Evolutionary conservation across 768 basidiomycete genomes (phyloP), one percentile per base, ranked within the genome.

Genomic region (Calocera viscosa): DNA sequence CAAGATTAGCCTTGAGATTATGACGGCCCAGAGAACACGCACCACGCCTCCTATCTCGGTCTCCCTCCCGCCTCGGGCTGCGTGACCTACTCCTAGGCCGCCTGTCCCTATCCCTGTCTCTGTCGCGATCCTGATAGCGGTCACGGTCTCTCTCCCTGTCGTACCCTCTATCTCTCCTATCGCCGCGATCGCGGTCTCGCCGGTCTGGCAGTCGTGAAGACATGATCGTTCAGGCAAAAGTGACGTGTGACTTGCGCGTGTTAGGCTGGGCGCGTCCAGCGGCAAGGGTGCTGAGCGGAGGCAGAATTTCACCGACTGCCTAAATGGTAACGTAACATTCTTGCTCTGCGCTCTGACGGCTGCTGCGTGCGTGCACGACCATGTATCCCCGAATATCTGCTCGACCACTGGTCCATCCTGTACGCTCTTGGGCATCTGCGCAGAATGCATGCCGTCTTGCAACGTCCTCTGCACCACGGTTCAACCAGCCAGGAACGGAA

Each of bases 91-190:
- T 60, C 53, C 53, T 60, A 16, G 53, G 53, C 67, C 80, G 76
- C 26, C 82, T 78, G 68, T 82, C 80, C 38, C 77, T 77, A 65
- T 80, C 75, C 63, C 79, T 77, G 67, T 84, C 83, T 30, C 83
- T 81, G 66, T 80, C 73, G 28, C 71, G 71, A 41, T 77, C 72
- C 40, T 77, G 72, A 53, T 76, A 75, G 14, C 53, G 53, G 71
- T 77, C 77, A 34, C 77, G 80, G 68, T 87, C 86, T 83, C 85
- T 84, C 72, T 85, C 86, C 70, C 85, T 76, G 72, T 87, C 86
- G 68, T 83, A 82, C 73, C 82, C 77, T 72, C 83, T 53, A n/a
- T 66, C 66, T 34, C 49, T 66, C 32, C 49, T 49, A 28, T 60
- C 53, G 19, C 53, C 24, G 30, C 14, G 53, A 24, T 32, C 53